phyloP scores from a whole-genome alignment of 495 filamentous ascomycete genomes.

The Chlorociboria aeruginascens region DNA sequence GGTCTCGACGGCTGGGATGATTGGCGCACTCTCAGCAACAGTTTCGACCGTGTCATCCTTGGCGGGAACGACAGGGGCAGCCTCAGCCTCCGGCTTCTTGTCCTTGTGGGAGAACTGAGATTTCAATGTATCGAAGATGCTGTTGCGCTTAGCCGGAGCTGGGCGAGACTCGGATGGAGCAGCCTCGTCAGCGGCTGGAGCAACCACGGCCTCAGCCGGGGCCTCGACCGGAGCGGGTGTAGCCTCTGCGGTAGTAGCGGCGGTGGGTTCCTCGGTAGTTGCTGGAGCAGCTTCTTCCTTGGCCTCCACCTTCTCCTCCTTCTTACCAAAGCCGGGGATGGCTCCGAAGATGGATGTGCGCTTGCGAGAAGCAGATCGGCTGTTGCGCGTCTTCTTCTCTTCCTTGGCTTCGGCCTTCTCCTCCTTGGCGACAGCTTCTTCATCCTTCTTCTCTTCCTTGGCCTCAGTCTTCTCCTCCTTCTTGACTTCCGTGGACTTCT shows the following conservation, averaged over 20 bases:
- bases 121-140: slow-evolving; percentile 34
- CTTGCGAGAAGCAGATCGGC: slow-evolving; percentile 78
- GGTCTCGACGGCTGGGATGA: slow-evolving; percentile 46
- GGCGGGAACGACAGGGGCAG: slow-evolving; percentile 23
- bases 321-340: slow-evolving; percentile 48
- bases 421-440: slow-evolving; percentile 20
- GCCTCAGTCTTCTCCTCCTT: slow-evolving; percentile 29
- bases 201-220: background rate
- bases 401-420: slow-evolving; percentile 34
- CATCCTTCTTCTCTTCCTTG: slow-evolving; percentile 30
- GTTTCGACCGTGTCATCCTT: slow-evolving; percentile 21
- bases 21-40: slow-evolving; percentile 41
- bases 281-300: slow-evolving; percentile 29
- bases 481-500: slow-evolving; percentile 37
- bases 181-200: slow-evolving; percentile 22
- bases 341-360: slow-evolving; percentile 69
- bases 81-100: slow-evolving; percentile 35
- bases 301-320: slow-evolving; percentile 43
- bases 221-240: slow-evolving; percentile 1
- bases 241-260: slow-evolving; percentile 21
- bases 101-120: slow-evolving; percentile 36
- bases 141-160: slow-evolving; percentile 22
- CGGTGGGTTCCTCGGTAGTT: slow-evolving; percentile 27
- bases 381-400: slow-evolving; percentile 37
- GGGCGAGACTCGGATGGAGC: slow-evolving; percentile 20